Conservation (phyloP, 352 stramenopile genomes). For the Phytophthora idaei region DNA sequence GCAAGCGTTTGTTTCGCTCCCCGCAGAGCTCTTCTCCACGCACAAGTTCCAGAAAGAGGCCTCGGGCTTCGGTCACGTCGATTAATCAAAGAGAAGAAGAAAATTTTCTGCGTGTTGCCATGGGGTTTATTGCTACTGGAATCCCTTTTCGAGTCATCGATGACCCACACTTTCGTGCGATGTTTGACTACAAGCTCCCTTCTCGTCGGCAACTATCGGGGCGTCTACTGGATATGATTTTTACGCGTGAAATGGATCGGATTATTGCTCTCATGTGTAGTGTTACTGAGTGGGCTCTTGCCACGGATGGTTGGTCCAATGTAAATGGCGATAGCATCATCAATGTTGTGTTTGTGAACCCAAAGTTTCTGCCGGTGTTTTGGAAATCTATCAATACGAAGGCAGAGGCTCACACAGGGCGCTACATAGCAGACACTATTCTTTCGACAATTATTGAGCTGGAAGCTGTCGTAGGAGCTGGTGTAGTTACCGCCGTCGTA, state of each 20-base stretch:
- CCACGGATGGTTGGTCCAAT: slow-evolving; percentile 18
- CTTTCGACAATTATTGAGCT: slow-evolving; percentile 7
- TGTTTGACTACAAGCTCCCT: slow-evolving; percentile 9
- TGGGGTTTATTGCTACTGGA: background rate
- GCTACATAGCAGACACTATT: slow-evolving; percentile 10
- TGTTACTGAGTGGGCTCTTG: background rate
- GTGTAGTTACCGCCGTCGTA: slow-evolving; percentile 11
- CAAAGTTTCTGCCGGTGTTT: slow-evolving; percentile 1
- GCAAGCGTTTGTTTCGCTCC: too few species aligned
- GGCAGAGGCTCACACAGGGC: background rate
- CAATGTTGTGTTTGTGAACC: slow-evolving; percentile 16
- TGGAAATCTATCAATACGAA: slow-evolving; percentile 10
- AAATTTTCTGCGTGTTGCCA: background rate
- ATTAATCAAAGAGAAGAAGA: too few species aligned
- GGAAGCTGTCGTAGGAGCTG: background rate
- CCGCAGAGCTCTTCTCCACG: too few species aligned
- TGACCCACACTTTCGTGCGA: background rate
- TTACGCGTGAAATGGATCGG: background rate
- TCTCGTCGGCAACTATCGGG: slow-evolving; percentile 7
- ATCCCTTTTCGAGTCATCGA: slow-evolving; percentile 3
- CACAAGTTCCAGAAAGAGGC: too few species aligned
- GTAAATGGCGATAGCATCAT: slow-evolving; percentile 17
- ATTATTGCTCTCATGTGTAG: background rate
- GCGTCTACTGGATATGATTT: background rate
- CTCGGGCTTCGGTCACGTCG: too few species aligned